A percentile compares a stretch with the other conserved stretches of the same genome.
These are phyloP conservation scores for Periglandula ipomoeae DNA, from an alignment of 2,329 filamentous ascomycete genomes.

Conservation along the genomic window DNA sequence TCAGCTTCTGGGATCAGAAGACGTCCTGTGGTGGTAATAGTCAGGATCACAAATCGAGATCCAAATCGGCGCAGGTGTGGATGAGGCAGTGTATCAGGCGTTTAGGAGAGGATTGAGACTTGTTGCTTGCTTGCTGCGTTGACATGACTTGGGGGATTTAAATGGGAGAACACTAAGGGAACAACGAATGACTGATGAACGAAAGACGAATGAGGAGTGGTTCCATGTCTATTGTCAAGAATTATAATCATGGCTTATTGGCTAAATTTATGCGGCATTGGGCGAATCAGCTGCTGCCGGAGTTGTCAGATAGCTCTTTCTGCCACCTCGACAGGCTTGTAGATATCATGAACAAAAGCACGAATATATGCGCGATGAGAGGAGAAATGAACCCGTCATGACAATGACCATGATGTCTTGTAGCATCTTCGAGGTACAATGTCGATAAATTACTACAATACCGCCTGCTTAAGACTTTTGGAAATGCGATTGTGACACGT, in stretches of 20 bases:
- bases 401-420: background rate
- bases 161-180: constrained; percentile 1
- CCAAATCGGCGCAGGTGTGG: constrained; percentile 16
- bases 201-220: background rate
- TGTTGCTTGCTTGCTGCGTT: background rate
- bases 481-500: background rate
- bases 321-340: constrained; percentile 7
- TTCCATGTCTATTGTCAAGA: constrained; percentile 2
- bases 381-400: background rate
- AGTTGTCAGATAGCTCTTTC: background rate
- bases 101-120: constrained; percentile 9
- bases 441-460: background rate
- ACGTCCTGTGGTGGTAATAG: too few relatives aligned
- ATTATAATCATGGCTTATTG: constrained; percentile 13
- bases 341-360: constrained; percentile 9
- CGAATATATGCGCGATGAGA: constrained; percentile 3
- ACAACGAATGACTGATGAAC: constrained; percentile 2
- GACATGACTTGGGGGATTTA: constrained; percentile 3
- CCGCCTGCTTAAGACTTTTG: background rate
- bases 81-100: constrained; percentile 19
- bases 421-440: background rate
- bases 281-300: constrained; percentile 9
- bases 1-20: background rate
- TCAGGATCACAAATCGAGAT: too few relatives aligned
- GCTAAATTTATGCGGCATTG: constrained; percentile 13